These are phyloP conservation scores for Yarrowia keelungensis DNA, from an alignment of 805 yeast genomes.

Conservation along the genomic window DNA sequence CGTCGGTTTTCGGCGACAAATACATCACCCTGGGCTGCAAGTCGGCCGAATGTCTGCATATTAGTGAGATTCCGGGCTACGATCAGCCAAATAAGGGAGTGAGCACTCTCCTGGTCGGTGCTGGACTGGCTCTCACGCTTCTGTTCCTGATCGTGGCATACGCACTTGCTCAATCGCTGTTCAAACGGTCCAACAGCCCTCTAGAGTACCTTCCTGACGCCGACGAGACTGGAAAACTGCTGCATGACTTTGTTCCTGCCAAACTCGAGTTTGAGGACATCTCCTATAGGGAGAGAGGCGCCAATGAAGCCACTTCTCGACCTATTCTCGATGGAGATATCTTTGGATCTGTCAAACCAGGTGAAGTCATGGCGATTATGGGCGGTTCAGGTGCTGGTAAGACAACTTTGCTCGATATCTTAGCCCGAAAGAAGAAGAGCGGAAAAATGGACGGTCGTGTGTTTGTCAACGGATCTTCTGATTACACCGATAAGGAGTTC, in stretches of 20 bases:
- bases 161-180: constrained; percentile 40
- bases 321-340: constrained; percentile 62
- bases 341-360: constrained; percentile 81
- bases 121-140: constrained; percentile 44
- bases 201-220: constrained; percentile 49
- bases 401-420: constrained; percentile 87
- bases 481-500: constrained; percentile 54
- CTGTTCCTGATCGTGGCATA: constrained; percentile 41
- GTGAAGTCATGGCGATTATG: constrained; percentile 93
- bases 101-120: constrained; percentile 42
- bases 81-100: constrained; percentile 62
- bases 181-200: constrained; percentile 40
- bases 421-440: constrained; percentile 85
- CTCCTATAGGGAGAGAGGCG: constrained; percentile 62
- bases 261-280: constrained; percentile 78
- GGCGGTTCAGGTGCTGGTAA: constrained; percentile 99
- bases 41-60: constrained; percentile 92
- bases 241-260: constrained; percentile 67
- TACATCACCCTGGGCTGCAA: constrained; percentile 79
- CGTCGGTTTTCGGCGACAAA: constrained; percentile 94
- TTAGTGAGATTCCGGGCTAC: constrained; percentile 92
- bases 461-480: constrained; percentile 69
- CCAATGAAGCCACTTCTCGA: constrained; percentile 23
- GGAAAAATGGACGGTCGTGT: constrained; percentile 75
- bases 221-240: constrained; percentile 57